Conservation (phyloP, 1,139 yeast genomes). For the Diutina mesorugosa region DNA sequence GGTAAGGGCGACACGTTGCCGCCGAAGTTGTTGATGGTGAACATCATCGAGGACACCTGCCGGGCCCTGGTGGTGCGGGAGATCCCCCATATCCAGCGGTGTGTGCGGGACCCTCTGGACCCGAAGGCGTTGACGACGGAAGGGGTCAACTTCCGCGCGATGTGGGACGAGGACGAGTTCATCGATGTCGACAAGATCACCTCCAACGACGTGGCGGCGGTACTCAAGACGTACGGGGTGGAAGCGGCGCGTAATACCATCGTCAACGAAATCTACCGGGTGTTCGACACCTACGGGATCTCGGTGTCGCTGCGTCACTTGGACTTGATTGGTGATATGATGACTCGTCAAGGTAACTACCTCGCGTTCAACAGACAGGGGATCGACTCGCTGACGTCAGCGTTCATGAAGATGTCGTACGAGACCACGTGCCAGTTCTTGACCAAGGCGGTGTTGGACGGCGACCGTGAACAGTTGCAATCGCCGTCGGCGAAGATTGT, state of each 20-base stretch:
- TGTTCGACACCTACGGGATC: conserved; percentile 93
- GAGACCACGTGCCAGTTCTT: conserved; percentile 97
- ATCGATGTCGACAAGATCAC: conserved; percentile 78
- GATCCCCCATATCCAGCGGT: conserved; percentile 82
- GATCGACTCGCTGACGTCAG: conserved; percentile 87
- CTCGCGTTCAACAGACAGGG: conserved; percentile 97
- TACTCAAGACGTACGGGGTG: conserved; percentile 86
- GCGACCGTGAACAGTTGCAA: conserved; percentile 78
- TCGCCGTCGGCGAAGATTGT: conserved; percentile 95
- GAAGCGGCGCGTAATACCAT: conserved; percentile 98
- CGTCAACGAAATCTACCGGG: conserved; percentile 91
- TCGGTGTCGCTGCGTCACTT: conserved; percentile 88
- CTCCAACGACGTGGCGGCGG: conserved; percentile 89
- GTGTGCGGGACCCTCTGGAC: conserved; percentile 72
- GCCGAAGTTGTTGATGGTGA: conserved; percentile 87
- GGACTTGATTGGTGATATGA: conserved; percentile 95
- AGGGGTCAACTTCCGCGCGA: conserved; percentile 93
- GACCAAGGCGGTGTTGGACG: conserved; percentile 90
- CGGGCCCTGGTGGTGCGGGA: conserved; percentile 88
- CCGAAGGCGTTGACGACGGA: conserved; percentile 77
- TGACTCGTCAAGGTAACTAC: conserved; percentile 97
- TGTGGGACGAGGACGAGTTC: conserved; percentile 97
- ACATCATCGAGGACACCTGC: conserved; percentile 87
- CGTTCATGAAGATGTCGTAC: conserved; percentile 97
- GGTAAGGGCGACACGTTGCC: conserved; percentile 52